A percentile compares a stretch with the other conserved stretches of the same genome.
Conservation (phyloP, 202 grass and related monocot genomes). For the Panicum hallii region DNA sequence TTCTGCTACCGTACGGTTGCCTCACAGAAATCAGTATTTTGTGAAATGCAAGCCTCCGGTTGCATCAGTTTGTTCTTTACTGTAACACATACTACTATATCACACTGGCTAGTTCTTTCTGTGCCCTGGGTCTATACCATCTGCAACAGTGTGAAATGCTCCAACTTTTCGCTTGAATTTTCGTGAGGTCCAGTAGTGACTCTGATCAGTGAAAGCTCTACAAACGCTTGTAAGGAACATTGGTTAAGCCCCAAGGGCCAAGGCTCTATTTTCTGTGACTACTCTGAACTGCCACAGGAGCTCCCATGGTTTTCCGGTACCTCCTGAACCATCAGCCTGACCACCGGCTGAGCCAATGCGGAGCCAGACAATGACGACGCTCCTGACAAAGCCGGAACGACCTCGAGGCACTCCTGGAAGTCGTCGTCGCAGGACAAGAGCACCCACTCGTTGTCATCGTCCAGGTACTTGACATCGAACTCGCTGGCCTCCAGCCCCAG, state of each 20-base stretch:
- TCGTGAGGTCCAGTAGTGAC: neutral
- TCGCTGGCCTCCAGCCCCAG: constrained; percentile 46
- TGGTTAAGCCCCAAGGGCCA: constrained; percentile 8
- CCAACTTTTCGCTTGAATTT: no score
- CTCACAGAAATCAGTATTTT: no score
- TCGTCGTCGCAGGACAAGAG: constrained; percentile 65
- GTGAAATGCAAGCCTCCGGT: no score
- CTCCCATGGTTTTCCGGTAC: constrained; percentile 54
- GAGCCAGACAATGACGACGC: neutral
- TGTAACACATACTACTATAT: no score
- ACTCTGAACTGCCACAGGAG: constrained; percentile 74
- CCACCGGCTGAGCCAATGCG: constrained; percentile 36
- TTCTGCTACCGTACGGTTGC: no score
- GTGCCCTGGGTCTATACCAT: no score
- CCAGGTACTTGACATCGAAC: constrained; percentile 76
- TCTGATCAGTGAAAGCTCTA: constrained; percentile 32
- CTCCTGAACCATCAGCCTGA: constrained; percentile 74
- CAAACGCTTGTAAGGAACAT: neutral
- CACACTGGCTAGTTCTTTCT: no score
- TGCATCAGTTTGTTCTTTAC: no score
- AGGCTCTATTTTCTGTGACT: constrained; percentile 4
- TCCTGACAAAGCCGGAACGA: neutral
- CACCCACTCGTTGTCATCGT: constrained; percentile 76
- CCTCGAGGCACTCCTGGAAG: constrained; percentile 70
- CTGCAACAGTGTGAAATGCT: no score